phyloP scores from a whole-genome alignment of 345 rosid species.

The Eucalyptus erythrocorys region DNA sequence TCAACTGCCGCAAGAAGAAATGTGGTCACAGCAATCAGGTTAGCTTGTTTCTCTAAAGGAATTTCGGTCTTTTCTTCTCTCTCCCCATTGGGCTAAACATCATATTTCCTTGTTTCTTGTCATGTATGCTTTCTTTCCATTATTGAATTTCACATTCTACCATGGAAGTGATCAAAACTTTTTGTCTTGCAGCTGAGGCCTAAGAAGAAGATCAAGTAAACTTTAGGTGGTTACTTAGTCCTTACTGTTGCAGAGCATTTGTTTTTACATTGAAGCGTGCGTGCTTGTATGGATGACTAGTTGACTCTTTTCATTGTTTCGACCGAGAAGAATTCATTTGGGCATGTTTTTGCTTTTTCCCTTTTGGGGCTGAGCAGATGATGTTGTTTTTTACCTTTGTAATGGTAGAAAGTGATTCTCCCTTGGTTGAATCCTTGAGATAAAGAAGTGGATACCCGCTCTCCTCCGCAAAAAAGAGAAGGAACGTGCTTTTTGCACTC shows the following conservation, averaged over 20 bases:
- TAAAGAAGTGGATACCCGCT: neutral
- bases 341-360: neutral
- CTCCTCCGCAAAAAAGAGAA: neutral
- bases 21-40: slow-evolving; percentile 99
- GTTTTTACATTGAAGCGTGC: neutral
- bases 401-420: neutral
- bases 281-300: neutral
- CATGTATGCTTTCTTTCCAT: neutral
- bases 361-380: neutral
- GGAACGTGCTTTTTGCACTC: neutral
- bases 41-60: neutral
- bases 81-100: neutral
- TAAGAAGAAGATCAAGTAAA: slow-evolving; percentile 86
- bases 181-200: slow-evolving; percentile 78
- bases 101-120: neutral
- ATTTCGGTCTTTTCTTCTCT: neutral
- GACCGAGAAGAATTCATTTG: neutral
- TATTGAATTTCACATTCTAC: neutral
- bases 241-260: neutral
- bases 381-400: neutral
- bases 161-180: neutral
- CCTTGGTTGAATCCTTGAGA: neutral
- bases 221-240: neutral
- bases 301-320: neutral
- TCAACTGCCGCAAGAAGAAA: slow-evolving; percentile 97